Evolutionary conservation across 2,329 filamentous ascomycete species (phyloP), one percentile per base, ranked within the genome.

Genomic region (Fusarium subtropicale): DNA sequence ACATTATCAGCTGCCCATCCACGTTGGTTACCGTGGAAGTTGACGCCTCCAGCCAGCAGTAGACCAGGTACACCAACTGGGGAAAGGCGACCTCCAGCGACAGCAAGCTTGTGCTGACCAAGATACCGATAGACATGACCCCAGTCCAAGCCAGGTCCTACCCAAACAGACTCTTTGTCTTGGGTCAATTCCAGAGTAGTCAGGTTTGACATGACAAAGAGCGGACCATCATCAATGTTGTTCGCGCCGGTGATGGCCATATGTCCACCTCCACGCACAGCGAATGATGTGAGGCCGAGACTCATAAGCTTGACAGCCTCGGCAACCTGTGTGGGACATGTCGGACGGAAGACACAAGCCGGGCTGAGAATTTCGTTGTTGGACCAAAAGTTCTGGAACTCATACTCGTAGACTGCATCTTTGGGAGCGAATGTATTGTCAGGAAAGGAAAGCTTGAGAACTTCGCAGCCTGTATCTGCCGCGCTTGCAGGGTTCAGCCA

Each of bases 1-100:
- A 78, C 73, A 24, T 75, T 76, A 39, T 77, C 75, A 11, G 72
- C 72, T 1, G 71, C 60, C 66, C 74, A 75, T 26, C 76, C 76
- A 30, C 74, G 69, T 31, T 74, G 72, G 36, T 75, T 75, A 7
- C 69, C 68, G 13, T 72, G 47, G 15, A 73, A 72, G 52, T 69
- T 39, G 15, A 72, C 56, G 11, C 75, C 61, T 12, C 72, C 71
- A 1, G 59, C 72, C 0, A 74, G 26, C 0, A 66, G 44, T 1
- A 74, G 31, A 3, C 69, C 71, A 0, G 67, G 64, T 1, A 74
- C 68, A 24, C 72, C 71, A 4, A 74, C 71, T 2, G 60, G 33
- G 1, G 66, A 59, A 4, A 72, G 24, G 3, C 72, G 69, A 3
- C 71, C 69, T 22, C 69, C 72, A 15, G 62, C 64, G 3, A 54